Evolutionary conservation across 2,329 filamentous ascomycete genomes (phyloP).

Genomic region (Aspergillus sergii): DNA sequence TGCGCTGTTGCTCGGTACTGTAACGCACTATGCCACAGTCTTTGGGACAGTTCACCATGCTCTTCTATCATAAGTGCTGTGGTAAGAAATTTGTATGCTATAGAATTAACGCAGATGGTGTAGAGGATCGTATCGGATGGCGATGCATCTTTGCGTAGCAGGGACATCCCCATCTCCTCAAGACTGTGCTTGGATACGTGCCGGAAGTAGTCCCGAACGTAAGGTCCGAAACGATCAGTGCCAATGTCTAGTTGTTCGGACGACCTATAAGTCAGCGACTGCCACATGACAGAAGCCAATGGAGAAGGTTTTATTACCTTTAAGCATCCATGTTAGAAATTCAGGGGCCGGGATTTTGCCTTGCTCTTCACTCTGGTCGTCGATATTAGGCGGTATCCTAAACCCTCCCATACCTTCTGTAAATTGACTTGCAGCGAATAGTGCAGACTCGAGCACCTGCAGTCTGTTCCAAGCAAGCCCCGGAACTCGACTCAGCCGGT

Average conservation of each 20-base stretch:
- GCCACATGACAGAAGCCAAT: background rate
- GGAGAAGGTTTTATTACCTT: slow-evolving; percentile 14
- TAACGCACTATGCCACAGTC: slow-evolving; percentile 10
- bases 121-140: slow-evolving; percentile 15
- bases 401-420: slow-evolving; percentile 7
- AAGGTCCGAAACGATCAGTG: slow-evolving; percentile 19
- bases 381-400: background rate
- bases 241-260: slow-evolving; percentile 17
- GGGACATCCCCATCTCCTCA: slow-evolving; percentile 23
- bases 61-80: slow-evolving; percentile 11
- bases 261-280: background rate
- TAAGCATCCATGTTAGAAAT: slow-evolving; percentile 26
- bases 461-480: slow-evolving; percentile 14
- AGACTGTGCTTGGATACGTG: slow-evolving; percentile 20
- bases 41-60: slow-evolving; percentile 10
- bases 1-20: slow-evolving; percentile 17
- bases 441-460: slow-evolving; percentile 18
- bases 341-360: slow-evolving; percentile 15
- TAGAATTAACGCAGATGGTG: slow-evolving; percentile 23
- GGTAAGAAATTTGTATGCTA: slow-evolving; percentile 26
- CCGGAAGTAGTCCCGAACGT: slow-evolving; percentile 24
- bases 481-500: slow-evolving; percentile 11
- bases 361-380: background rate
- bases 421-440: slow-evolving; percentile 14
- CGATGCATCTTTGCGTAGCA: slow-evolving; percentile 15